A percentile compares a stretch with the other conserved stretches of the same genome.
phyloP scores from a whole-genome alignment of 2,329 filamentous ascomycete species.

The Coniella vitis region DNA sequence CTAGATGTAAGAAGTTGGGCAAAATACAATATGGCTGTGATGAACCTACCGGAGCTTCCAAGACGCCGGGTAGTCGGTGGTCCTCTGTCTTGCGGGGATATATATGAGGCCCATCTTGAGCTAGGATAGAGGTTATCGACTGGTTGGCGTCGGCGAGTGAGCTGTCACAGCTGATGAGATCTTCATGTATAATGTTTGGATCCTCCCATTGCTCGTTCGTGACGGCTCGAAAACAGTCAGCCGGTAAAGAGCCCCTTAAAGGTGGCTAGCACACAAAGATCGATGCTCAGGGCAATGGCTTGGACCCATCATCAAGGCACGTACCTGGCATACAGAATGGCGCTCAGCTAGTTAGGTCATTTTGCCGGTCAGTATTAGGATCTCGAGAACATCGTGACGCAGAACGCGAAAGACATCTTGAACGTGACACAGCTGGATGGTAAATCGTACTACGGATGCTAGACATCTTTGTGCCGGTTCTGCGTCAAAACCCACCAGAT shows the following conservation, averaged over 20 bases:
- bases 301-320: too few species aligned
- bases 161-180: neutral
- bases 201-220: neutral
- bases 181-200: neutral
- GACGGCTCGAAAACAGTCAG: constrained; percentile 5
- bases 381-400: neutral
- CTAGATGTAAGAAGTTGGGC: neutral
- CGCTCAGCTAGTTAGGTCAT: neutral
- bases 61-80: neutral
- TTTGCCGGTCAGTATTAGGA: neutral
- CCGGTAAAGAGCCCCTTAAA: neutral
- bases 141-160: neutral
- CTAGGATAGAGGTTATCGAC: neutral
- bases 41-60: constrained; percentile 4
- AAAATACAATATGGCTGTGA: neutral
- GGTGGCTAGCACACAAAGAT: neutral
- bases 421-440: neutral
- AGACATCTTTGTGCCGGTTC: constrained; percentile 2
- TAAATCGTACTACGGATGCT: neutral
- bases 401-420: neutral
- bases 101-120: neutral
- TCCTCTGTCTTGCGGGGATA: constrained; percentile 1
- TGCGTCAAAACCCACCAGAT: neutral
- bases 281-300: too few species aligned
- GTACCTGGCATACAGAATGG: constrained; percentile 7